Evolutionary conservation across 2,329 filamentous ascomycete species (phyloP).

Genomic region (Rhynchosporium agropyri): DNA sequence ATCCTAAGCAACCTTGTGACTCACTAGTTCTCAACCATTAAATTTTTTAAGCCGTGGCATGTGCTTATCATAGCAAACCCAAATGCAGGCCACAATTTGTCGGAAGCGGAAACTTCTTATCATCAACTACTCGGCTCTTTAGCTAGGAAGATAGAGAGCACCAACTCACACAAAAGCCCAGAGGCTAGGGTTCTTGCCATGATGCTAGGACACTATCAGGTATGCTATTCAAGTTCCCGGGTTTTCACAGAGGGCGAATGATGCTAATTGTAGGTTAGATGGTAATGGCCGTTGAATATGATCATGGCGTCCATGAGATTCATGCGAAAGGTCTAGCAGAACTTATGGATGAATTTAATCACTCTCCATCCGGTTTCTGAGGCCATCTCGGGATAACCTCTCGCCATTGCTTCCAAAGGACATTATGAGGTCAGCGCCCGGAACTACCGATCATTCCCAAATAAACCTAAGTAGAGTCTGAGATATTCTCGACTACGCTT

Average conservation of each 20-base stretch:
- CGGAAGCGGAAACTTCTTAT: slow-evolving; percentile 24
- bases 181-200: slow-evolving; percentile 30
- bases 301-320: slow-evolving; percentile 25
- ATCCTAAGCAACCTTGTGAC: no score
- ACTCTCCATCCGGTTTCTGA: slow-evolving; percentile 23
- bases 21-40: background rate
- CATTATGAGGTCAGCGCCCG: background rate
- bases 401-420: background rate
- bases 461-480: background rate
- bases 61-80: slow-evolving; percentile 30
- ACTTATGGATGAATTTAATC: slow-evolving; percentile 18
- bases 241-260: background rate
- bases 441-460: no score
- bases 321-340: slow-evolving; percentile 32
- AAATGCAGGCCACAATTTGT: slow-evolving; percentile 29
- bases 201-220: slow-evolving; percentile 36
- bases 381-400: background rate
- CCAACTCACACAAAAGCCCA: slow-evolving; percentile 10
- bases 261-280: slow-evolving; percentile 21
- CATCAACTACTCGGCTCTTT: slow-evolving; percentile 31
- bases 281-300: slow-evolving; percentile 21
- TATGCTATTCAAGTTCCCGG: slow-evolving; percentile 17
- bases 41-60: slow-evolving; percentile 21
- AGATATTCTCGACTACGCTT: slow-evolving; percentile 20
- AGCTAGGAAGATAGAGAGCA: slow-evolving; percentile 26